Conservation (phyloP, 2,329 filamentous ascomycete species). For the Alternaria sp. region DNA sequence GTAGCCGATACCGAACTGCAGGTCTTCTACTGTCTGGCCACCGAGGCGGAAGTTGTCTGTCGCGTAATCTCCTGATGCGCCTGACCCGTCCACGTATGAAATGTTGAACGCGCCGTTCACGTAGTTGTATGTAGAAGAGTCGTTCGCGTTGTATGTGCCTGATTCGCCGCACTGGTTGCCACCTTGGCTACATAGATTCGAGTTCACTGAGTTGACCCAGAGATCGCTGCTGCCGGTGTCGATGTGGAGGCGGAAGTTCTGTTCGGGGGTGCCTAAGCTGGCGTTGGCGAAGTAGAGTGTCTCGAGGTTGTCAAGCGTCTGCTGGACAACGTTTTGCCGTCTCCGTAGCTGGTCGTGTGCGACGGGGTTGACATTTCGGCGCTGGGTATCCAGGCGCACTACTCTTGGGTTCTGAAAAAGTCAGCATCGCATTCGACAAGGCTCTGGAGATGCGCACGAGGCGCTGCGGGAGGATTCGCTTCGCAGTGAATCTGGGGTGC, state of each 20-base stretch:
- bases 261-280: conserved; percentile 63
- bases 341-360: conserved; percentile 55
- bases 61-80: conserved; percentile 79
- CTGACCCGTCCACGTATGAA: conserved; percentile 81
- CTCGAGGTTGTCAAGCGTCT: conserved; percentile 63
- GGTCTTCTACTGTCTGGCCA: conserved; percentile 57
- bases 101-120: conserved; percentile 84
- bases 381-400: conserved; percentile 59
- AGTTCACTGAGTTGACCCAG: conserved; percentile 70
- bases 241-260: conserved; percentile 63
- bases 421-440: conserved; percentile 14
- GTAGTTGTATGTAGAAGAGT: conserved; percentile 77
- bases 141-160: conserved; percentile 72
- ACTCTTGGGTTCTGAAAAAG: conserved; percentile 52
- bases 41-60: conserved; percentile 73
- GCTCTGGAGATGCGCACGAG: neutral
- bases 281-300: conserved; percentile 66
- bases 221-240: conserved; percentile 70
- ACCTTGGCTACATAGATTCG: conserved; percentile 62
- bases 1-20: conserved; percentile 80
- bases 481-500: conserved; percentile 22
- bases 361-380: conserved; percentile 55
- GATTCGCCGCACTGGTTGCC: conserved; percentile 63
- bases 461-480: conserved; percentile 22
- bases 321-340: conserved; percentile 51